Base-by-base conservation (phyloP, 805 yeast species). In the Wickerhamiella dianesei region DNA sequence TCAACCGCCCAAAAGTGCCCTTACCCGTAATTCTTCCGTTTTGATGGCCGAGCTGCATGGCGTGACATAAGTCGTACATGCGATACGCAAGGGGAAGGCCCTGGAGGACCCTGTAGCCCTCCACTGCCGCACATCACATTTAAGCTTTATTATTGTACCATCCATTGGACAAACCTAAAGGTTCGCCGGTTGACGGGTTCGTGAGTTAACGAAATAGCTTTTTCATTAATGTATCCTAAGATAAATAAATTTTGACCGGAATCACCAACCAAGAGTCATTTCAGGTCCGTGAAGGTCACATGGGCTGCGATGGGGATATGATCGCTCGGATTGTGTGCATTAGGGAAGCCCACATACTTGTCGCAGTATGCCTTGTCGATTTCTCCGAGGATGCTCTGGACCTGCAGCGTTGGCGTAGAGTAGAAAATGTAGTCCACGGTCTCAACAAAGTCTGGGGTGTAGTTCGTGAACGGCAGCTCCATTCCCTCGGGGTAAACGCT, bases 351-450 rank as follows among this genome's bases (percentile, higher is more conserved):
- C 61, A 92, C 81, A 51, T 78, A 78, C 54, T 79, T 79, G 47
- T 74, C 68, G 42, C 80, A 72, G 62, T 92, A 92, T 3, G 81
- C 82, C 41, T 72, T 72, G 61, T 89, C 96, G 40, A 88, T 76
- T 56, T 78, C 77, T 21, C 96, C 97, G 46, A 89, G 68, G 56
- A 92, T 67, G 6, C 96, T 96, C 55, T 79, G 79, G 6, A 92
- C 95, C 48, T 80, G 75, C 51, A 92, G 69, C n/a, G 78, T 71
- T 13, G 79, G 72, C 6, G 95, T 82, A 2, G 95, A 77, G 65
- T 83, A 87, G 95, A 97, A 94, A 49, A 92, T 80, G 62, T 92
- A 92, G 67, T 92, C 99, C 66, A 92, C 85, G 37, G 80, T 88
- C 59, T 86, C 87, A 1, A 94, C 86, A 66, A 92, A 92, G 35